These are phyloP conservation scores for Apiospora kogelbergensis DNA, from an alignment of 2,329 filamentous ascomycete species.

Conservation along the genomic window DNA sequence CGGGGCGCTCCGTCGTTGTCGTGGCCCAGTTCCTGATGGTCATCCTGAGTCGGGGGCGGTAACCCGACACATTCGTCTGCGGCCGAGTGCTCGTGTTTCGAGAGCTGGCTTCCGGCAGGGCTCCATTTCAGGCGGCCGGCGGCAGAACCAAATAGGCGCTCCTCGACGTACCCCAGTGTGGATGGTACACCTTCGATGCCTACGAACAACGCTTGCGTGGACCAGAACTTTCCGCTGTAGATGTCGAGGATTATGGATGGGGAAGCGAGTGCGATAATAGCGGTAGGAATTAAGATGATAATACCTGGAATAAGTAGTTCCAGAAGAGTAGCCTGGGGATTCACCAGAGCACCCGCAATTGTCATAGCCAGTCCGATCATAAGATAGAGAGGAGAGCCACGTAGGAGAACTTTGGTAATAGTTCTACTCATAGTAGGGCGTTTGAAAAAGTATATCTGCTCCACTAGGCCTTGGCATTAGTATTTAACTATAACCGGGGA, in stretches of 20 bases:
- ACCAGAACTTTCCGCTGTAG: slow-evolving; percentile 19
- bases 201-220: slow-evolving; percentile 16
- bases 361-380: slow-evolving; percentile 8
- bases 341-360: neutral
- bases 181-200: slow-evolving; percentile 15
- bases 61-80: neutral
- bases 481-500: neutral
- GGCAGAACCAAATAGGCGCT: neutral
- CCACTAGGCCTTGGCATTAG: neutral
- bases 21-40: neutral
- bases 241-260: slow-evolving; percentile 13
- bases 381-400: slow-evolving; percentile 12
- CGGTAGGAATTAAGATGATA: neutral
- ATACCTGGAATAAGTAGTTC: neutral
- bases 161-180: neutral
- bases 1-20: neutral
- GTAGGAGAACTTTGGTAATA: slow-evolving; percentile 14
- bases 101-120: neutral
- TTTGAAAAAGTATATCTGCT: slow-evolving; percentile 17
- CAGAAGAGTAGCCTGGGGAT: neutral
- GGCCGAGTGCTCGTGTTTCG: neutral
- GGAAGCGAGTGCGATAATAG: neutral
- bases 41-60: neutral
- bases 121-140: neutral
- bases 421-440: slow-evolving; percentile 6